Percentiles rank a stretch among this genome's conserved stretches.
phyloP scores from a whole-genome alignment of 345 rosid genomes.

The Aethionema arabicum region DNA sequence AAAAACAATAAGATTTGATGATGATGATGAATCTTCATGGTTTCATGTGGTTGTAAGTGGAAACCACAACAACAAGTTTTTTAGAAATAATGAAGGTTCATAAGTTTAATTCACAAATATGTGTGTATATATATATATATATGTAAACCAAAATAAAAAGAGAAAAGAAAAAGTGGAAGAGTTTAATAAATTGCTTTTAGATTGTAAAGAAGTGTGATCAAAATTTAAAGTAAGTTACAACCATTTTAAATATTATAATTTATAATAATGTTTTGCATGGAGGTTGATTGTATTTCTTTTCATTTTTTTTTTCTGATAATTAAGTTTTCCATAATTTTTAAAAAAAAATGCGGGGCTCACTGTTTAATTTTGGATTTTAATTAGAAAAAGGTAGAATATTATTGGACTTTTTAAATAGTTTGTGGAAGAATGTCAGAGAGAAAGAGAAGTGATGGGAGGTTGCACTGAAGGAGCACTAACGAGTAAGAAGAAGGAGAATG shows the following conservation, averaged over 20 bases:
- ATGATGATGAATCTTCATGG: conserved; percentile 25
- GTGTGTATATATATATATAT: neutral
- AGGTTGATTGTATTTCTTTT: conserved; percentile 17
- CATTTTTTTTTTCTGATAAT: too few relatives aligned
- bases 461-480: conserved; percentile 37
- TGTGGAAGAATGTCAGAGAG: too few relatives aligned
- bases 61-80: conserved; percentile 8
- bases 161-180: conserved; percentile 12
- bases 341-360: too few relatives aligned
- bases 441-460: conserved; percentile 37
- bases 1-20: conserved; percentile 27
- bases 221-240: conserved; percentile 1
- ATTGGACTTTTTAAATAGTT: conserved; percentile 22
- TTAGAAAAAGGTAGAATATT: conserved; percentile 28
- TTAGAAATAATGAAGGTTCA: neutral
- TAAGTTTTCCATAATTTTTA: too few relatives aligned
- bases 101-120: conserved; percentile 2
- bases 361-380: conserved; percentile 22
- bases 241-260: too few relatives aligned
- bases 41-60: conserved; percentile 25
- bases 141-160: conserved; percentile 20
- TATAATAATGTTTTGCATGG: conserved; percentile 36
- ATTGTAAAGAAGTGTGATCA: conserved; percentile 28
- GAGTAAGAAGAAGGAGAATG: neutral
- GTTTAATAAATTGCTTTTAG: conserved; percentile 31